Percentiles rank a stretch among this genome's conserved stretches.
Evolutionary conservation across 1,284 basidiomycete genomes (phyloP).

Genomic region (Malassezia cuniculi): DNA sequence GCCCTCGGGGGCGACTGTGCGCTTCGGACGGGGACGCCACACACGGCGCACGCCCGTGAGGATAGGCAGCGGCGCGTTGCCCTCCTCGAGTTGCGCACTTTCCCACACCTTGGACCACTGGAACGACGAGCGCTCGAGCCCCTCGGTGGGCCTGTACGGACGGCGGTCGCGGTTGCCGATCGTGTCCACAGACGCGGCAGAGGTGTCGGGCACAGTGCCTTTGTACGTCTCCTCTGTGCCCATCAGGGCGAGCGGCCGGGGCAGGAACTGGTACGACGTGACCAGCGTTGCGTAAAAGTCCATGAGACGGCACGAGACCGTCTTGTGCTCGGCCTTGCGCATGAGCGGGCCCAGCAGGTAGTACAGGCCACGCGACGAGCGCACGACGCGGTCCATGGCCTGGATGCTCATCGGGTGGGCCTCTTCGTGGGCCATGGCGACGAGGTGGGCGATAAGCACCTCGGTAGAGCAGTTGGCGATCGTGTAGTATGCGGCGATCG

Average conservation of each 20-base stretch:
- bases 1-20: too few species aligned
- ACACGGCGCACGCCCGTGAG: slow-evolving; percentile 33
- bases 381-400: slow-evolving; percentile 32
- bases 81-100: slow-evolving; percentile 17
- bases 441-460: slow-evolving; percentile 25
- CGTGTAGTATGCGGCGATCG: slow-evolving; percentile 33
- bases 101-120: slow-evolving; percentile 36
- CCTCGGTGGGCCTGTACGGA: slow-evolving; percentile 18
- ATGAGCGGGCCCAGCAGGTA: slow-evolving; percentile 36
- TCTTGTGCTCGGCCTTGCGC: slow-evolving; percentile 27
- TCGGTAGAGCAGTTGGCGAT: slow-evolving; percentile 23
- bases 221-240: slow-evolving; percentile 14
- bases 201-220: background rate
- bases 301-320: slow-evolving; percentile 37
- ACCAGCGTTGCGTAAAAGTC: slow-evolving; percentile 40
- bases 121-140: slow-evolving; percentile 31
- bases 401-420: slow-evolving; percentile 36
- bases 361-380: slow-evolving; percentile 30
- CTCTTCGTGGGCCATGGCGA: slow-evolving; percentile 28
- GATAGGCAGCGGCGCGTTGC: slow-evolving; percentile 28
- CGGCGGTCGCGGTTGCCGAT: background rate
- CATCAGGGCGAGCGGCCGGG: slow-evolving; percentile 15
- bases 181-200: background rate
- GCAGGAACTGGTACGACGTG: slow-evolving; percentile 29
- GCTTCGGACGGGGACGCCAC: slow-evolving; percentile 7